Evolutionary conservation across 192 early-diverging fungal genomes (phyloP).

Genomic region (Phycomyces nitens): DNA sequence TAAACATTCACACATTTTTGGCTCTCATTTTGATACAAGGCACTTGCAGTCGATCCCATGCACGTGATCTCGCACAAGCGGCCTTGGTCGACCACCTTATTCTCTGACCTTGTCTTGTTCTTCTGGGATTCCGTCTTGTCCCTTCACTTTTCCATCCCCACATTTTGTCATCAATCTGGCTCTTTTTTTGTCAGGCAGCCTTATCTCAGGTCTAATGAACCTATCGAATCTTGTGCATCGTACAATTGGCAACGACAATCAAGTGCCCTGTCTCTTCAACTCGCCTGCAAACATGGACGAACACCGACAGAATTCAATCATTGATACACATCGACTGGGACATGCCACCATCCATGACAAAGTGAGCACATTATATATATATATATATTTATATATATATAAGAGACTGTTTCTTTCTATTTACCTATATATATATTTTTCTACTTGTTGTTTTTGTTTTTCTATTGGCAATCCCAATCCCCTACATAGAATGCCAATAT

Average conservation of each 20-base stretch:
- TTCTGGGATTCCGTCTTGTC: neutral
- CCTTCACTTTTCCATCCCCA: neutral
- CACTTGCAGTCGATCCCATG: too few species aligned
- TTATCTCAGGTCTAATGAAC: constrained; percentile 13
- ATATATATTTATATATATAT: too few species aligned
- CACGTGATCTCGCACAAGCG: too few species aligned
- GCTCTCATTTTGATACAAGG: too few species aligned
- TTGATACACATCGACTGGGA: neutral
- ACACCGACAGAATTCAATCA: neutral
- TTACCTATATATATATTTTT: too few species aligned
- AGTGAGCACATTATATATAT: neutral
- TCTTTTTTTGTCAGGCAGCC: neutral
- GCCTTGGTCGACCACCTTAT: too few species aligned
- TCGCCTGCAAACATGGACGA: neutral
- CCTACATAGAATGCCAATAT: too few species aligned
- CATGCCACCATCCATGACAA: neutral
- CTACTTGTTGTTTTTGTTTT: too few species aligned
- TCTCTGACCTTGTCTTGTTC: too few species aligned
- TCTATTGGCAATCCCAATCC: too few species aligned
- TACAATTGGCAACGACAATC: constrained; percentile 12
- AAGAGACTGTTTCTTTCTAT: too few species aligned
- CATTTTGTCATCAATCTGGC: neutral
- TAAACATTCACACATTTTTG: too few species aligned
- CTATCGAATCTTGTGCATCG: constrained; percentile 28
- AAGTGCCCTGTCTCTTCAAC: neutral